phyloP scores from a whole-genome alignment of 306 rosid genomes.

The Gastrolobium bilobum region DNA sequence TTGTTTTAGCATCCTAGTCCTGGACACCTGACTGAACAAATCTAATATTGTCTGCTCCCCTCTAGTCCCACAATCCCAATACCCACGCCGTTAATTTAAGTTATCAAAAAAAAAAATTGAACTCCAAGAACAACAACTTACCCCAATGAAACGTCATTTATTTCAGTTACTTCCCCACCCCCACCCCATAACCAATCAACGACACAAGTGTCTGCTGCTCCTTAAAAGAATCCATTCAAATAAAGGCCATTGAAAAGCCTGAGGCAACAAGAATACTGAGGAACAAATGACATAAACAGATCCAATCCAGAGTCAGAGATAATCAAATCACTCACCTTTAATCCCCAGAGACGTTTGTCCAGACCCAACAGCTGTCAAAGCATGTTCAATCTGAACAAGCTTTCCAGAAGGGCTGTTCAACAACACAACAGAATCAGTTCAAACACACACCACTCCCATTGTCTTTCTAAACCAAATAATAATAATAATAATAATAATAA shows the following conservation, averaged over 20 bases:
- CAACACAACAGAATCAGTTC: slow-evolving; percentile 44
- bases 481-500: neutral
- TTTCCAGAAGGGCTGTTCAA: slow-evolving; percentile 90
- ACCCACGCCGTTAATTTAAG: neutral
- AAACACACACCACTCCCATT: neutral
- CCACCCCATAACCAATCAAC: neutral
- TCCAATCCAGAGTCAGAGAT: neutral
- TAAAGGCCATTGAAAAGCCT: neutral
- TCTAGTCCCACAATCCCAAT: neutral
- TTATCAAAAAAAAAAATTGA: slow-evolving; percentile 1
- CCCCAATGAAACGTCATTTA: neutral
- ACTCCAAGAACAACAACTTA: neutral
- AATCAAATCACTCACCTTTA: slow-evolving; percentile 75
- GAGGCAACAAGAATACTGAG: neutral
- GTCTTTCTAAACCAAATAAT: neutral
- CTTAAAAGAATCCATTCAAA: slow-evolving; percentile 10
- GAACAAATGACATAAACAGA: slow-evolving; percentile 18
- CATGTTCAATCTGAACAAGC: slow-evolving; percentile 99
- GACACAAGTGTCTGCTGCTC: neutral
- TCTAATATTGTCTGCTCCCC: slow-evolving; percentile 5
- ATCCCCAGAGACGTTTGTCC: slow-evolving; percentile 98
- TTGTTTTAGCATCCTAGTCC: slow-evolving; percentile 27
- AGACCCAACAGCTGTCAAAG: slow-evolving; percentile 94
- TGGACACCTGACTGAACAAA: slow-evolving; percentile 13
- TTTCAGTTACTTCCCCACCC: neutral